A percentile compares a stretch with the other conserved stretches of the same genome.
Conservation (phyloP, 108 stramenopile species). For the Nitzschia inconspicua region DNA sequence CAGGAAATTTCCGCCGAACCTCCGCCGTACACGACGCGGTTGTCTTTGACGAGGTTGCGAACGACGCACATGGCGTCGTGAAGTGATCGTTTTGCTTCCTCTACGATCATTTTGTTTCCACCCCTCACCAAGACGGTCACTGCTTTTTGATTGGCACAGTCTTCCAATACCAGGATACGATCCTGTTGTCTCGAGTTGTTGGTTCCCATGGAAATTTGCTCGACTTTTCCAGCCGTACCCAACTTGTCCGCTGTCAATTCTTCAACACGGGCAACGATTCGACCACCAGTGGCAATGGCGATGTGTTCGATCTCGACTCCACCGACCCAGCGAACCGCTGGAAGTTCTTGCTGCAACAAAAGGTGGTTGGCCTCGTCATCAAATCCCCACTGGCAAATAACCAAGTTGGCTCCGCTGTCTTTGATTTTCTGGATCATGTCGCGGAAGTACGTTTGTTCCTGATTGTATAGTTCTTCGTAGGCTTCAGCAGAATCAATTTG, state of each 20-base stretch:
- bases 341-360: constrained; percentile 89
- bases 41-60: constrained; percentile 95
- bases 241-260: constrained; percentile 95
- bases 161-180: constrained; percentile 95
- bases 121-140: constrained; percentile 98
- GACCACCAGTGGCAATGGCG: constrained; percentile 99
- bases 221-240: constrained; percentile 88
- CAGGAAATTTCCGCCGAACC: constrained; percentile 98
- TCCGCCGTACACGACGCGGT: constrained; percentile 99
- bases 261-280: constrained; percentile 96
- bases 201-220: constrained; percentile 96
- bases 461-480: constrained; percentile 90
- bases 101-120: constrained; percentile 99
- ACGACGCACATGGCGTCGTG: constrained; percentile 99
- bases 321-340: constrained; percentile 97
- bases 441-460: constrained; percentile 96
- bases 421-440: constrained; percentile 98
- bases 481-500: constrained; percentile 96
- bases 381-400: constrained; percentile 99
- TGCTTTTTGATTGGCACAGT: constrained; percentile 93
- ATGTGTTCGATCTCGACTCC: constrained; percentile 99
- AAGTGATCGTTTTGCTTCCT: constrained; percentile 99
- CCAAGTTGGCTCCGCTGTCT: constrained; percentile 95
- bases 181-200: constrained; percentile 79
- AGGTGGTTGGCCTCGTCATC: constrained; percentile 99